Conservation (phyloP, 345 rosid genomes). For the Rhodomyrtus tomentosa region DNA sequence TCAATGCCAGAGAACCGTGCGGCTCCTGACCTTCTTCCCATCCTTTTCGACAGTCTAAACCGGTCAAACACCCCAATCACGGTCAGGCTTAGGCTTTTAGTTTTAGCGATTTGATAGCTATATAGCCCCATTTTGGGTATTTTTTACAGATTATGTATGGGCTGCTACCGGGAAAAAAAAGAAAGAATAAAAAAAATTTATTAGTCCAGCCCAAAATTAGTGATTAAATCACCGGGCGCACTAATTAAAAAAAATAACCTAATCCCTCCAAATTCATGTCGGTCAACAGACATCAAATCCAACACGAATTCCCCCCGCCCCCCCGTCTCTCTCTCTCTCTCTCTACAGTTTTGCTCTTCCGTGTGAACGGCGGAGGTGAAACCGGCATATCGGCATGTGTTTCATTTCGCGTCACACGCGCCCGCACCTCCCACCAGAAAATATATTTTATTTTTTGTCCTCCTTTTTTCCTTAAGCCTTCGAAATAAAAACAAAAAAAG, state of each 20-base stretch:
- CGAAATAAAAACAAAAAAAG: not conserved
- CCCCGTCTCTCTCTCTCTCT: not conserved
- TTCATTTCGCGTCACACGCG: not conserved
- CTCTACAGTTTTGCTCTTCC: not conserved
- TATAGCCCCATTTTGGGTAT: not conserved
- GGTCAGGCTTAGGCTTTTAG: not conserved
- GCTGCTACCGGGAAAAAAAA: not conserved
- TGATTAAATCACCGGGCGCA: not conserved
- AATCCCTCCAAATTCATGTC: not conserved
- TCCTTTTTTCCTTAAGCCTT: not conserved
- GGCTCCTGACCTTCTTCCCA: not conserved
- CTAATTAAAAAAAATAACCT: not conserved
- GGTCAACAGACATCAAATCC: not conserved
- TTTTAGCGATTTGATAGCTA: not conserved
- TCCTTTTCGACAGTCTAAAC: not conserved
- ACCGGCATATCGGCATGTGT: not conserved
- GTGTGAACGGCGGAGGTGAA: not conserved
- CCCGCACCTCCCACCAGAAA: not conserved
- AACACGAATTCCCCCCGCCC: not conserved
- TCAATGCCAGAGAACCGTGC: not conserved
- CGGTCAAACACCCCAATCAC: not conserved
- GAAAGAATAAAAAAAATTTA: not conserved
- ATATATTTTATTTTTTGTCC: not conserved
- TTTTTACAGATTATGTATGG: not conserved
- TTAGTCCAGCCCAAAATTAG: not conserved